These are phyloP conservation scores for Eutypa lata DNA, from an alignment of 2,329 filamentous ascomycete genomes.

Conservation along the genomic window DNA sequence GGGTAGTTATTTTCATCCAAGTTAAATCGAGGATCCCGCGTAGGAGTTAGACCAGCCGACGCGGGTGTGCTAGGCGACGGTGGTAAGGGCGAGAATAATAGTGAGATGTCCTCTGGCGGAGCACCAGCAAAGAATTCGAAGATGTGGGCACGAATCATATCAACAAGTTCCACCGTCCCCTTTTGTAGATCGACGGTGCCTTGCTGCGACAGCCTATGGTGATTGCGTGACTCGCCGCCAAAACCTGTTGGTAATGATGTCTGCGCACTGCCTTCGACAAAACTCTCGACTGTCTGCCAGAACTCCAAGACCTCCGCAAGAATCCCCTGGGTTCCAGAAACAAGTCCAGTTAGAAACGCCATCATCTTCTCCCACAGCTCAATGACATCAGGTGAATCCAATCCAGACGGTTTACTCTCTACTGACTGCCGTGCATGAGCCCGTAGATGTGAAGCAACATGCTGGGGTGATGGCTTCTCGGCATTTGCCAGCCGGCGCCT, in stretches of 20 bases:
- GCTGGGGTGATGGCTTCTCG: constrained; percentile 67
- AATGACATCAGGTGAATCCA: constrained; percentile 78
- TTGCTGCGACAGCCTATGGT: constrained; percentile 74
- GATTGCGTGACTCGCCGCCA: constrained; percentile 74
- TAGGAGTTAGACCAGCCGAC: constrained; percentile 51
- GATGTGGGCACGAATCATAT: constrained; percentile 75
- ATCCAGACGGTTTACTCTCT: constrained; percentile 56
- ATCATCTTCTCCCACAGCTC: constrained; percentile 92
- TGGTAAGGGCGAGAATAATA: constrained; percentile 78
- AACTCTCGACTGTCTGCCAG: constrained; percentile 88
- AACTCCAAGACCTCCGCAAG: constrained; percentile 89
- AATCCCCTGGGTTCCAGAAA: constrained; percentile 71
- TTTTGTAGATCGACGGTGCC: constrained; percentile 71
- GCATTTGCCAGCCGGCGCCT: constrained; percentile 73
- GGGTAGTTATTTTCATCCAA: constrained; percentile 77
- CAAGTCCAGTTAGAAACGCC: constrained; percentile 67
- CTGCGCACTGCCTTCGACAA: constrained; percentile 84
- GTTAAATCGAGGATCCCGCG: constrained; percentile 72
- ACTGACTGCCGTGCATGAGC: constrained; percentile 66
- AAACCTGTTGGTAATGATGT: constrained; percentile 74
- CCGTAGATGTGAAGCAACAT: constrained; percentile 72
- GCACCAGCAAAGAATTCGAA: constrained; percentile 81
- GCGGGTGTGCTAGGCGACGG: constrained; percentile 66
- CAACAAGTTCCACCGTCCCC: constrained; percentile 78
- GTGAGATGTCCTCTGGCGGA: constrained; percentile 85